Conservation (phyloP, 768 basidiomycete species). For the Artomyces pyxidatus region DNA sequence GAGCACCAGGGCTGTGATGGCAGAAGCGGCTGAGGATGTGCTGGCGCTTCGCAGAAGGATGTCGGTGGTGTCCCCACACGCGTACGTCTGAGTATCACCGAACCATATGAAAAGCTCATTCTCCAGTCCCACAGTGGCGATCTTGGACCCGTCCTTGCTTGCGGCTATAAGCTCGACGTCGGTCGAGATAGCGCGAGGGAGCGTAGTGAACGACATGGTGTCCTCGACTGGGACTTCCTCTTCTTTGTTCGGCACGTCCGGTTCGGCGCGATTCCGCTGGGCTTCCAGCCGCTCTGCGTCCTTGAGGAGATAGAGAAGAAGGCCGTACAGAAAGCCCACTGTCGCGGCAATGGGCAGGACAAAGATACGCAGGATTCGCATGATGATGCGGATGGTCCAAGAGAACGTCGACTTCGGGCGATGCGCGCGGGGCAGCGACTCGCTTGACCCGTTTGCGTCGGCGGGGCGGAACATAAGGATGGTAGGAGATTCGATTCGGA, state of each 20-base stretch:
- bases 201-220: slow-evolving; percentile 50
- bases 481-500: slow-evolving; percentile 75
- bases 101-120: slow-evolving; percentile 74
- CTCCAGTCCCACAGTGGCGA: slow-evolving; percentile 68
- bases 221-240: slow-evolving; percentile 30
- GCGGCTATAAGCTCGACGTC: slow-evolving; percentile 78
- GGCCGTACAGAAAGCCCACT: slow-evolving; percentile 59
- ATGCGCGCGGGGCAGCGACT: background rate
- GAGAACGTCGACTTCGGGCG: slow-evolving; percentile 26
- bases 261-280: slow-evolving; percentile 55
- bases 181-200: slow-evolving; percentile 73
- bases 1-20: slow-evolving; percentile 55
- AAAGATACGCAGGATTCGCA: slow-evolving; percentile 80
- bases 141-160: slow-evolving; percentile 55
- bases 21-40: slow-evolving; percentile 38
- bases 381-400: slow-evolving; percentile 43
- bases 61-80: slow-evolving; percentile 43
- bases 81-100: slow-evolving; percentile 31
- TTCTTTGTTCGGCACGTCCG: slow-evolving; percentile 26
- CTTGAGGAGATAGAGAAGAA: slow-evolving; percentile 83
- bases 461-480: slow-evolving; percentile 55
- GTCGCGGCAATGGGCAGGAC: slow-evolving; percentile 78
- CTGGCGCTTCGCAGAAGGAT: slow-evolving; percentile 41
- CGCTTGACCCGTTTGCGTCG: slow-evolving; percentile 16
- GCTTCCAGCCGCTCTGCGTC: slow-evolving; percentile 87